Conservation (phyloP, 768 basidiomycete genomes). For the Calocera cornea region DNA sequence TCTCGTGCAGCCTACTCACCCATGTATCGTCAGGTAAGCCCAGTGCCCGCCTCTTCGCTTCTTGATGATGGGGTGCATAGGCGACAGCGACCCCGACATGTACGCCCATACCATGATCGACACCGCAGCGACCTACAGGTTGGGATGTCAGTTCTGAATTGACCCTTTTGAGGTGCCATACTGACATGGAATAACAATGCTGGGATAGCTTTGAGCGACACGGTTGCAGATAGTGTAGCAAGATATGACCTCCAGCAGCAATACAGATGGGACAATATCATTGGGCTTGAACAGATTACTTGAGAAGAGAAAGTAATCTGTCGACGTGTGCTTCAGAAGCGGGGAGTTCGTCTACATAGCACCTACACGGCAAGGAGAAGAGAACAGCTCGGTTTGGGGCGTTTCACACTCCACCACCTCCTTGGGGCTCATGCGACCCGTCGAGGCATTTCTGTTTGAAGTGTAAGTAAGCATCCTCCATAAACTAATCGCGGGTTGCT, state of each 20-base stretch:
- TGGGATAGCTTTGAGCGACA: not conserved
- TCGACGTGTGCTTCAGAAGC: not conserved
- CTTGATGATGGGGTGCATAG: not conserved
- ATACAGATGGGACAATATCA: not conserved
- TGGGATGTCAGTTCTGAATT: not conserved
- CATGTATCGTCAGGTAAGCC: conserved; percentile 68
- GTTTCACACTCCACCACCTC: too few species aligned
- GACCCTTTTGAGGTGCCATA: not conserved
- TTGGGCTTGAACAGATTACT: not conserved
- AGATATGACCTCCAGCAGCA: not conserved
- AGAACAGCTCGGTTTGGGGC: too few species aligned
- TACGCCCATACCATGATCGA: conserved; percentile 5
- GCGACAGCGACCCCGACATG: not conserved
- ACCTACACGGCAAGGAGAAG: too few species aligned
- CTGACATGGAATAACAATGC: conserved; percentile 2
- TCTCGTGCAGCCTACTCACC: conserved; percentile 29
- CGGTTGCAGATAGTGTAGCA: not conserved
- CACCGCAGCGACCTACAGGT: not conserved
- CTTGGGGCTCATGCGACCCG: too few species aligned
- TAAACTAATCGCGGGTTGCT: too few species aligned
- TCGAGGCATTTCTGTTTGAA: too few species aligned
- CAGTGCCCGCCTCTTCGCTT: conserved; percentile 40
- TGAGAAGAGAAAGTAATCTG: not conserved
- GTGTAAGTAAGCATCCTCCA: too few species aligned
- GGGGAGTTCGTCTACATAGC: too few species aligned